Base-by-base conservation (phyloP, 2,329 filamentous ascomycete species). In the Zalaria sp. region DNA sequence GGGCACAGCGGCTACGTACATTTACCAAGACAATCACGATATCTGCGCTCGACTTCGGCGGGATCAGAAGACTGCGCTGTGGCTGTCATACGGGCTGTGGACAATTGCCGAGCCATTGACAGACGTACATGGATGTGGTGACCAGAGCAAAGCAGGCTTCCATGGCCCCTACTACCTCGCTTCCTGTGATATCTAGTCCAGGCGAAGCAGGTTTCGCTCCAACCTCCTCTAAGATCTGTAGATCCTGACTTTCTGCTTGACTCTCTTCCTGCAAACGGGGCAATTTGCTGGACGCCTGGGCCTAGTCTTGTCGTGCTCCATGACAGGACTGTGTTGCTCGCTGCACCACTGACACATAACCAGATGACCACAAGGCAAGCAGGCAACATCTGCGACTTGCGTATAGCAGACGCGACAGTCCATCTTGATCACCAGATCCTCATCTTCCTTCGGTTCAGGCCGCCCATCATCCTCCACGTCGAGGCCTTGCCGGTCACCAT, bases 311-410 rank as follows among this genome's bases (percentile, higher is more conserved):
- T 67, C 63, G 27, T 57, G 50, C 43, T 60, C 54, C 50, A 59
- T 59, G 1, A 63, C 57, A 3, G 69, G 69, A 29, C 68, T 60
- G 36, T 67, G 62, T 39, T 69, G 62, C 39, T 71, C 67, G 3
- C 68, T 69, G 47, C 71, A 75, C 69, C 69, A 75, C 34, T 62
- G 57, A 50, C 71, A 75, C 60, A 75, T 68, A 29, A 68, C 61
- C 46, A 72, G 60, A 51, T 75, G 71, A 0, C 71, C 71, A 45
- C 71, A 75, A 1, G 71, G 71, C 31, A 74, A 49, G 11, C 71
- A 56, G 2, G 67, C 70, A 5, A 67, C 66, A 45, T 73, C 67
- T 1, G 72, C 67, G 2, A 68, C 38, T 50, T 75, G 71, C 6
- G 60, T 60, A 49, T 71, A 70, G 51, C 71, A 75, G 11, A 73